These are phyloP conservation scores for Nitzschia palea DNA, from an alignment of 108 stramenopile genomes.

Conservation along the genomic window DNA sequence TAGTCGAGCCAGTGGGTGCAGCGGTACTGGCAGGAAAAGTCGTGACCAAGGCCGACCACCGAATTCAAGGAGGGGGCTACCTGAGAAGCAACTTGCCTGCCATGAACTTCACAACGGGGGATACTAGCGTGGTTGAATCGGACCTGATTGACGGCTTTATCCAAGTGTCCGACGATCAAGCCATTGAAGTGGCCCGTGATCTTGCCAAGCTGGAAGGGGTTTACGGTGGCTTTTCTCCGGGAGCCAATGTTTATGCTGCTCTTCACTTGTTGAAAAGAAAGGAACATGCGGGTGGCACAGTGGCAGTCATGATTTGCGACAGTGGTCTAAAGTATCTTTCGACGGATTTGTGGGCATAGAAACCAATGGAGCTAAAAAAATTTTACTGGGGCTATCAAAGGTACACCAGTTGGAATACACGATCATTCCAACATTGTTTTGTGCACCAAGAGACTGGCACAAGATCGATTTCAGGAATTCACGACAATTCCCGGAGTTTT, in stretches of 20 bases:
- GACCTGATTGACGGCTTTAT: conserved; percentile 25
- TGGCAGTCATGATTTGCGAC: conserved; percentile 31
- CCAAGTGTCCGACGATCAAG: conserved; percentile 17
- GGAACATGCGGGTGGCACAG: background rate
- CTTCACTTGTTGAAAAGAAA: conserved; percentile 1
- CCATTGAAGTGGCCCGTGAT: conserved; percentile 15
- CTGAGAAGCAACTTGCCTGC: background rate
- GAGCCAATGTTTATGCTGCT: conserved; percentile 29
- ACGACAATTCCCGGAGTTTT: no score
- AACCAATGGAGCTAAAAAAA: no score
- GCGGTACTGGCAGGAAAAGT: background rate
- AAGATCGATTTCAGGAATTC: no score
- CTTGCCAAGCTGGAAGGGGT: conserved; percentile 26
- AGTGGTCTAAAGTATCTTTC: conserved; percentile 32
- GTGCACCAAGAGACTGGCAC: no score
- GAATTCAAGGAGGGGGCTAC: conserved; percentile 46
- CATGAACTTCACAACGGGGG: background rate
- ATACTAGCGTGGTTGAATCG: background rate
- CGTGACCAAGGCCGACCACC: conserved; percentile 11
- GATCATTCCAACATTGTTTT: no score
- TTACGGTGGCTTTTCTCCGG: conserved; percentile 31
- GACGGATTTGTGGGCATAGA: conserved; percentile 26
- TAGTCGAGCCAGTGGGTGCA: conserved; percentile 29
- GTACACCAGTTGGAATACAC: no score
- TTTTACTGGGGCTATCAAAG: no score